These are phyloP conservation scores for Lasiosphaeriaceae sp. DNA, from an alignment of 495 filamentous ascomycete species.

Conservation along the genomic window DNA sequence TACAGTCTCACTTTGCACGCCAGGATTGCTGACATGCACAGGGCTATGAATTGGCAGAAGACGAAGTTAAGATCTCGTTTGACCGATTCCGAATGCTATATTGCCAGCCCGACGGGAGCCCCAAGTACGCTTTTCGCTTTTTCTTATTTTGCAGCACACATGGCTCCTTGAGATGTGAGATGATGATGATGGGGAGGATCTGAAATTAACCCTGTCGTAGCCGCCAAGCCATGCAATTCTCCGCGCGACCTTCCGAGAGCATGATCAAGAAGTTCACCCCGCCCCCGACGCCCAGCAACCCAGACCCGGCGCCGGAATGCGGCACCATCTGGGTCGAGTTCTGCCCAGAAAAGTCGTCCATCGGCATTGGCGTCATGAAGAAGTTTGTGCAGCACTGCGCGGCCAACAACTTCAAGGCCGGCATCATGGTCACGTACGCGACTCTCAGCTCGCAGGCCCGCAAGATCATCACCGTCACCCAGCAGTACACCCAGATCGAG, in stretches of 20 bases:
- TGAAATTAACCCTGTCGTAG: slow-evolving; percentile 43
- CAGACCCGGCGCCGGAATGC: slow-evolving; percentile 64
- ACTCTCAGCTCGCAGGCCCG: slow-evolving; percentile 79
- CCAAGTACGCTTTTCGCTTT: too few species aligned
- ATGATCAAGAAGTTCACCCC: slow-evolving; percentile 83
- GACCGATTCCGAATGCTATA: slow-evolving; percentile 68
- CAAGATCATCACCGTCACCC: slow-evolving; percentile 69
- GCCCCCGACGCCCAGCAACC: slow-evolving; percentile 58
- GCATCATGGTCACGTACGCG: slow-evolving; percentile 81
- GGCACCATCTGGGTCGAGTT: slow-evolving; percentile 95
- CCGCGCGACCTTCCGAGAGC: slow-evolving; percentile 69
- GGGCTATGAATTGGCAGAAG: slow-evolving; percentile 90
- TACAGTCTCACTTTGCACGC: background rate
- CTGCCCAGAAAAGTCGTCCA: slow-evolving; percentile 59
- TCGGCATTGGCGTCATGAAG: slow-evolving; percentile 90
- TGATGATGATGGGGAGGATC: background rate
- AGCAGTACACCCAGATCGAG: slow-evolving; percentile 74
- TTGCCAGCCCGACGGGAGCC: slow-evolving; percentile 61
- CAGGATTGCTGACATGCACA: slow-evolving; percentile 25
- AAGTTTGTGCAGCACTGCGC: slow-evolving; percentile 77
- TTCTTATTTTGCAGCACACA: too few species aligned
- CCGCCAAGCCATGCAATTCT: slow-evolving; percentile 79
- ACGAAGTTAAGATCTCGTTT: slow-evolving; percentile 79
- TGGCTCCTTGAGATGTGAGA: too few species aligned
- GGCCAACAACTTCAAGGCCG: slow-evolving; percentile 75